phyloP scores from a whole-genome alignment of 305 asterid genomes.

The Striga hermonthica region DNA sequence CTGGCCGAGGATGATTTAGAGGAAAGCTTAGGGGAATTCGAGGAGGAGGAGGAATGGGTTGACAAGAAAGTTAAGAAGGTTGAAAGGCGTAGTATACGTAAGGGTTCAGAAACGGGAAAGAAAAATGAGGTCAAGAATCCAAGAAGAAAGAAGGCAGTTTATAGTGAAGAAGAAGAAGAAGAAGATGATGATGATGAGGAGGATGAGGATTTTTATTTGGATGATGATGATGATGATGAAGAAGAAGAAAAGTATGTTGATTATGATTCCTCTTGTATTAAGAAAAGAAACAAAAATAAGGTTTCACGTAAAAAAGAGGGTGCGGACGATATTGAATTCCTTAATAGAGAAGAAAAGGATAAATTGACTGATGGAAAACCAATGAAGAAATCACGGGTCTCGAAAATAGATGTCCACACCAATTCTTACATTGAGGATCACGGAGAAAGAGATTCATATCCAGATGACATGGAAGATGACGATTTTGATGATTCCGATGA shows the following conservation, averaged over 20 bases:
- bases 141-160: slow-evolving; percentile 33
- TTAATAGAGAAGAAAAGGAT: slow-evolving; percentile 43
- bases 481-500: neutral
- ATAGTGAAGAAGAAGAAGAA: slow-evolving; percentile 34
- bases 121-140: slow-evolving; percentile 36
- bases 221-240: slow-evolving; percentile 32
- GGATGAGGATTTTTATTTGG: no score
- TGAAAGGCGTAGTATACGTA: slow-evolving; percentile 33
- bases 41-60: slow-evolving; percentile 44
- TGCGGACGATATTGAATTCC: slow-evolving; percentile 34
- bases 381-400: slow-evolving; percentile 33
- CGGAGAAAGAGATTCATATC: neutral
- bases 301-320: slow-evolving; percentile 36
- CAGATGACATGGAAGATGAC: neutral
- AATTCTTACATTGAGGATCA: slow-evolving; percentile 27
- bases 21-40: slow-evolving; percentile 45
- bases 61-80: slow-evolving; percentile 48
- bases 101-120: slow-evolving; percentile 39
- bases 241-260: slow-evolving; percentile 35
- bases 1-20: slow-evolving; percentile 68
- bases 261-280: slow-evolving; percentile 30
- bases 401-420: slow-evolving; percentile 24
- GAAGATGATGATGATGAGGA: slow-evolving; percentile 35
- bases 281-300: slow-evolving; percentile 18
- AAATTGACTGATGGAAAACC: slow-evolving; percentile 35